Base-by-base conservation (phyloP, 2,329 filamentous ascomycete genomes). In the Fusarium temperatum region DNA sequence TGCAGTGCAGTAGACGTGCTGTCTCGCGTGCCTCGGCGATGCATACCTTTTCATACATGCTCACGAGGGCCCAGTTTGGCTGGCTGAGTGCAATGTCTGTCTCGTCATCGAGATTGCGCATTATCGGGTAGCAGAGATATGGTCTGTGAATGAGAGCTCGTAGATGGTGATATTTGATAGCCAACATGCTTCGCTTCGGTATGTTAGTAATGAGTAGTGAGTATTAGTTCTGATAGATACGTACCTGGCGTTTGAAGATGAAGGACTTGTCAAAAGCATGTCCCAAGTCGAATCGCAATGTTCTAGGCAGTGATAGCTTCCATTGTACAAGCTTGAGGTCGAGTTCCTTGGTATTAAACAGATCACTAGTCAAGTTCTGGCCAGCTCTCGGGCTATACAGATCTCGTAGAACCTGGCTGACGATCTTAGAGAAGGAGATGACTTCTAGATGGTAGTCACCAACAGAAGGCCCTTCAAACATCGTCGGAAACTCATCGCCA, bases 151-250 rank as follows among this genome's bases (percentile, higher is more conserved):
- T 58, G n/a, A 58, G 55, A 24, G 55, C 55, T 17, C 41, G 41
- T 5, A 58, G 41, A 32, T 48, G 55, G 14, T 48, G 41, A 15
- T 26, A 47, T 4, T 58, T 48, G 4, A 47, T 58, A 0, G 55
- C 55, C 17, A 58, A 9, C 41, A 58, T 58, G 24, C 30, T 58
- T 4, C 55, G 4, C 55, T 47, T 30, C 8, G 1, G 6, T 7
- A 8, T n/a, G 7, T 28, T 22, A 47, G 14, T 1, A 10, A 18
- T 2, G 3, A 6, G 7, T 3, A 3, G 22, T 1, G 3, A 22
- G 0, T 32, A 4, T 28, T 3, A 12, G 12, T 18, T n/a, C 11
- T 50, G 9, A 7, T 18, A 18, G 38, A 10, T 2, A 20, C 5
- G 2, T 15, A n/a, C 55, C 55, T 58, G 55, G 8, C 41, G 55